Percentiles rank a stretch among this genome's conserved stretches.
Conservation (phyloP, 805 yeast genomes). For the Pichia deserticola region DNA sequence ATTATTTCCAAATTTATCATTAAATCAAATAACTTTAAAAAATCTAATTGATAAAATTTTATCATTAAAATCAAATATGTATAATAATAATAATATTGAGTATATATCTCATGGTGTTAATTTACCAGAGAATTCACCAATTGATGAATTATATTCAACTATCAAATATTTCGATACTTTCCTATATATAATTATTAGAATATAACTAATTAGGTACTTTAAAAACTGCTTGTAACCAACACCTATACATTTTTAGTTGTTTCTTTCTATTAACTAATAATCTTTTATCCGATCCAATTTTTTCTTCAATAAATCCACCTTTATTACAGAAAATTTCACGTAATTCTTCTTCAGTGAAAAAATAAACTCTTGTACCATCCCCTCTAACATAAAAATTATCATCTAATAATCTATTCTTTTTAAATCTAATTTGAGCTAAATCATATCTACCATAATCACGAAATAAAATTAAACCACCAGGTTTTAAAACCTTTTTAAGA, state of each 20-base stretch:
- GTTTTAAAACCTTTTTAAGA: slow-evolving; percentile 66
- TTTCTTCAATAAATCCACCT: slow-evolving; percentile 52
- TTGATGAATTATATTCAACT: slow-evolving; percentile 38
- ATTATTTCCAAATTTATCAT: neutral
- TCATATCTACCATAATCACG: slow-evolving; percentile 96
- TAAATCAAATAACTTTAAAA: neutral
- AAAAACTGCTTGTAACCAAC: slow-evolving; percentile 94
- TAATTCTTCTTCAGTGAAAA: slow-evolving; percentile 91
- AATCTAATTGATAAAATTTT: neutral
- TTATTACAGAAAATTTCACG: slow-evolving; percentile 58
- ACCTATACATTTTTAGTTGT: slow-evolving; percentile 89
- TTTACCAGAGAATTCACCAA: slow-evolving; percentile 36
- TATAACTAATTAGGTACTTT: slow-evolving; percentile 19
- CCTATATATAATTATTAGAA: slow-evolving; percentile 40
- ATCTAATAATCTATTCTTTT: slow-evolving; percentile 75
- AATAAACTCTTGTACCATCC: slow-evolving; percentile 95
- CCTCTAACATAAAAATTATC: slow-evolving; percentile 96
- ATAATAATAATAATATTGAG: neutral
- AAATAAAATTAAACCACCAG: slow-evolving; percentile 85
- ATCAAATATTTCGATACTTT: slow-evolving; percentile 58
- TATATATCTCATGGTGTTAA: slow-evolving; percentile 44
- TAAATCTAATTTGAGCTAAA: slow-evolving; percentile 89
- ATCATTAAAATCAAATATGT: neutral
- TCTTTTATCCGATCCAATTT: slow-evolving; percentile 85
- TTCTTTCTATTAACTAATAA: slow-evolving; percentile 87